Base-by-base conservation (phyloP, 345 rosid species). In the Citropsis articulata region DNA sequence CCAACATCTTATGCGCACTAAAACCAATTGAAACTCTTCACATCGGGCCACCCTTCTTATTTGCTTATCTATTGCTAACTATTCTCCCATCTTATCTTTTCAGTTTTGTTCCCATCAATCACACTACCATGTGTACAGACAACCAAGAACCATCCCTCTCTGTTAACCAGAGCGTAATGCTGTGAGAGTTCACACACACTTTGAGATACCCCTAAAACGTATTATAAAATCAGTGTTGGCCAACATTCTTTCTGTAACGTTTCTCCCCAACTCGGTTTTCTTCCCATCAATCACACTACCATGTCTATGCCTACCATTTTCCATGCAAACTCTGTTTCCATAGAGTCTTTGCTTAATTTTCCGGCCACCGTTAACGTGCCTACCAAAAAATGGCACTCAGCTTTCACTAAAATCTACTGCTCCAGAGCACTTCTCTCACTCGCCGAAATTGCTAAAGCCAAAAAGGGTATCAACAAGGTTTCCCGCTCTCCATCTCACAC, bases 311-410 rank as follows among this genome's bases (percentile, higher is more conserved):
- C 80, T 7, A 81, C 25, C 40, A 55, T 66, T 78, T 38, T 6
- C 69, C 84, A 80, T 55, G 69, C 83, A 76, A 74, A 71, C 38
- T 4, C 14, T 30, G 53, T 64, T 2, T 71, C 72, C 77, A 85
- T 76, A 12, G 86, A 86, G 60, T 10, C 38, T 68, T 78, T 89
- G 30, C 82, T 85, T 8, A 31, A 78, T n/a, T 69, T 75, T 31
- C 85, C 90, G 12, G 55, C 78, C 73, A 70, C 78, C 40, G 30
- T 78, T 62, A 65, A 69, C 84, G 66, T 77, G 72, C 25, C 90
- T 56, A 75, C 50, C 72, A 85, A 84, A 59, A 86, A 84, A 48
- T 93, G 94, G 97, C 92, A 81, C 36, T 62, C 76, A 57, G 91
- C 91, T 8, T 84, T 88, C 50, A 33, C 75, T 13, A 80, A 80